A percentile compares a stretch with the other conserved stretches of the same genome.
phyloP scores from a whole-genome alignment of 2,329 filamentous ascomycete species.

The Neurospora sp. region DNA sequence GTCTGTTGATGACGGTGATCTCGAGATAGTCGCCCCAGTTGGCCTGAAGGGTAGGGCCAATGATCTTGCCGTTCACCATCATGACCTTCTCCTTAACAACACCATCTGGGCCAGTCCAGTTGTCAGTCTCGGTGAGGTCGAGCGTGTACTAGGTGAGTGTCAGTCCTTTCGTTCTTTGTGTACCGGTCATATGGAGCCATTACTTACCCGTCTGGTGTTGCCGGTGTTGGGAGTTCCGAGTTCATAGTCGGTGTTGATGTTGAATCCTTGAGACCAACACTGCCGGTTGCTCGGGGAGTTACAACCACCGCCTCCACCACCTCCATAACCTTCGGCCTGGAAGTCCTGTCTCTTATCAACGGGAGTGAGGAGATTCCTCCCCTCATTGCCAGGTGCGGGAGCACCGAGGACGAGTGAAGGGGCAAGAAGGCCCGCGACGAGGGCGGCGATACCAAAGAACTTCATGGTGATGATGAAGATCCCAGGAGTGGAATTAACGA shows the following conservation, averaged over 20 bases:
- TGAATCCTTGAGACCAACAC: slow-evolving; percentile 20
- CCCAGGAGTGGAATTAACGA: background rate
- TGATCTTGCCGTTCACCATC: slow-evolving; percentile 38
- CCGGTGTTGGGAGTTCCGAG: slow-evolving; percentile 16
- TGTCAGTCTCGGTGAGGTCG: slow-evolving; percentile 19
- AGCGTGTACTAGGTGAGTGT: slow-evolving; percentile 16
- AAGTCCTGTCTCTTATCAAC: background rate
- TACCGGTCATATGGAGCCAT: no score
- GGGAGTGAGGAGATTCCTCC: slow-evolving; percentile 4
- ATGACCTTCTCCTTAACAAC: slow-evolving; percentile 26
- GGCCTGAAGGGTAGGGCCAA: slow-evolving; percentile 42
- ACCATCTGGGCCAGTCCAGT: slow-evolving; percentile 21
- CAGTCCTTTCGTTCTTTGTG: background rate
- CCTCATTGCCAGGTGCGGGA: slow-evolving; percentile 6
- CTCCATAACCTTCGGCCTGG: background rate
- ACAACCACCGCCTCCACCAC: slow-evolving; percentile 10
- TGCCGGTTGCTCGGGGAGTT: slow-evolving; percentile 19
- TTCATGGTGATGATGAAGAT: slow-evolving; percentile 11
- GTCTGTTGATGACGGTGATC: slow-evolving; percentile 56
- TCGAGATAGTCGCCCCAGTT: slow-evolving; percentile 43
- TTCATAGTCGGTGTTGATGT: slow-evolving; percentile 23
- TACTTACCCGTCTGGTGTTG: slow-evolving; percentile 12
- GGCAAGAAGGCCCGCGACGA: slow-evolving; percentile 12
- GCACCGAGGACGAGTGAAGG: slow-evolving; percentile 7
- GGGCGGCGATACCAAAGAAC: slow-evolving; percentile 9